phyloP scores from a whole-genome alignment of 1,284 basidiomycete genomes.

The Ganoderma lingzhi region DNA sequence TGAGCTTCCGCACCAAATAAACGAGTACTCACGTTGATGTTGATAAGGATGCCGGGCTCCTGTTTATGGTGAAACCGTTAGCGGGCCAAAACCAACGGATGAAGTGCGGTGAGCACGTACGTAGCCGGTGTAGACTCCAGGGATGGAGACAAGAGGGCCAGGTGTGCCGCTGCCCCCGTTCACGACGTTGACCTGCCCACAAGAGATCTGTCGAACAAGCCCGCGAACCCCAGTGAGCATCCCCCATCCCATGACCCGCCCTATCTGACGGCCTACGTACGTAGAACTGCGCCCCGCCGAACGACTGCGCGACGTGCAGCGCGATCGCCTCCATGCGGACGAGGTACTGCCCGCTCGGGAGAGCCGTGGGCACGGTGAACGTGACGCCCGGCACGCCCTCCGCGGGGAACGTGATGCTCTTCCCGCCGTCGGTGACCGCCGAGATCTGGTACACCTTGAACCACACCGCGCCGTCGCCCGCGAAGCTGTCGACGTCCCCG shows the following conservation, averaged over 20 bases:
- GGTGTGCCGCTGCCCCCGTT: conserved; percentile 46
- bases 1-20: neutral
- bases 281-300: conserved; percentile 41
- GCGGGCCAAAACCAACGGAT: neutral
- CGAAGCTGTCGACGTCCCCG: conserved; percentile 50
- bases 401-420: conserved; percentile 38
- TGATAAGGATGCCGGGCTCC: conserved; percentile 42
- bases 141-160: conserved; percentile 47
- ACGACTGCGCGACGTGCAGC: conserved; percentile 37
- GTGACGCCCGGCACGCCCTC: conserved; percentile 35
- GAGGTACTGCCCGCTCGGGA: conserved; percentile 56
- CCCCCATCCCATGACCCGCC: neutral
- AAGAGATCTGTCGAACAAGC: conserved; percentile 27
- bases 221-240: neutral
- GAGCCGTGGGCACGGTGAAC: conserved; percentile 52
- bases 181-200: conserved; percentile 44
- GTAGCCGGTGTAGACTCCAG: conserved; percentile 48
- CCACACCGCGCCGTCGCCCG: conserved; percentile 52
- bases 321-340: conserved; percentile 54
- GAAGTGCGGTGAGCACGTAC: neutral
- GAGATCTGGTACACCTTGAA: conserved; percentile 49
- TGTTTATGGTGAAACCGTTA: neutral
- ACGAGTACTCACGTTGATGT: conserved; percentile 38
- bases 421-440: conserved; percentile 30
- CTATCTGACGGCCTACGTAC: conserved; percentile 23